A percentile compares a stretch with the other conserved stretches of the same genome.
Conservation (phyloP, 257 asterid genomes). For the Buddleja alternifolia region DNA sequence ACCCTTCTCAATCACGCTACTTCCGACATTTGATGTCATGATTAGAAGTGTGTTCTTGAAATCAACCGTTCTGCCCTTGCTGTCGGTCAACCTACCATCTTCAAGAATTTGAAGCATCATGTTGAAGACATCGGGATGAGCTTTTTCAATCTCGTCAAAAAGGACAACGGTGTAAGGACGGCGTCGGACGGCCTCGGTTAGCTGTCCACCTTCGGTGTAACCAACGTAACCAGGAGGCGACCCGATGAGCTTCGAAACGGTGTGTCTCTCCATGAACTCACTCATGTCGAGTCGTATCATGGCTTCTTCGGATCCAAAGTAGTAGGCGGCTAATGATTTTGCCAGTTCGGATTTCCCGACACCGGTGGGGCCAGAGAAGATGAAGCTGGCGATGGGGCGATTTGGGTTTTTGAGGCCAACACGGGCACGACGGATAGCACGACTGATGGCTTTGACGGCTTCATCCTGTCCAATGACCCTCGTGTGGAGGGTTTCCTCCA, state of each 20-base stretch:
- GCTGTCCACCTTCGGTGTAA: conserved; percentile 79
- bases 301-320: conserved; percentile 84
- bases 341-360: conserved; percentile 91
- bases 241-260: conserved; percentile 78
- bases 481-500: conserved; percentile 92
- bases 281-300: conserved; percentile 93
- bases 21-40: conserved; percentile 85
- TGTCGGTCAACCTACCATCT: conserved; percentile 86
- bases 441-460: conserved; percentile 75
- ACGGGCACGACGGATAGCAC: conserved; percentile 87
- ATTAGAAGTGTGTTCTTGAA: conserved; percentile 82
- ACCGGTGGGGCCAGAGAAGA: conserved; percentile 94
- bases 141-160: conserved; percentile 86
- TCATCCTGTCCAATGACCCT: conserved; percentile 82
- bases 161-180: conserved; percentile 76
- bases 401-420: conserved; percentile 84
- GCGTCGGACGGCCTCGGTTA: conserved; percentile 80
- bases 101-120: conserved; percentile 87
- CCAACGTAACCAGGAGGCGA: conserved; percentile 94
- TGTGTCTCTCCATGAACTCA: conserved; percentile 91
- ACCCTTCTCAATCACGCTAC: conserved; percentile 71
- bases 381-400: conserved; percentile 87
- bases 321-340: conserved; percentile 74
- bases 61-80: conserved; percentile 80
- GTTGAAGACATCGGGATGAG: conserved; percentile 80